Evolutionary conservation across 139 green algal genomes (phyloP).

Genomic region (Deuterostichococcus epilithicus): DNA sequence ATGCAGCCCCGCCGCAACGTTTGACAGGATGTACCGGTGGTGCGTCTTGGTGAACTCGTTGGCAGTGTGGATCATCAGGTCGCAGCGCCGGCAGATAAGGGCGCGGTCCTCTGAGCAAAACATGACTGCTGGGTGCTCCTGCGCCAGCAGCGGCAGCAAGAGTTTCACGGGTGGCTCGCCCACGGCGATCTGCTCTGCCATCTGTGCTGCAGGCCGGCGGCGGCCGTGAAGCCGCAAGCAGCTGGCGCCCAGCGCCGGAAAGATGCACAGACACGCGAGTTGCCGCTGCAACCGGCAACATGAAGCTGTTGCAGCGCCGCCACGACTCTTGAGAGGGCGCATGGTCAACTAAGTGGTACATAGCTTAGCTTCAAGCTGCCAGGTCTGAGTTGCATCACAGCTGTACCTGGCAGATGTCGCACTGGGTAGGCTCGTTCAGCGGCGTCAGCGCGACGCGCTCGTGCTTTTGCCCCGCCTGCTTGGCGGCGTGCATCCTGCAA

Average conservation of each 20-base stretch:
- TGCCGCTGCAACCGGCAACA: no score
- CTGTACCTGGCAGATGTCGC: slow-evolving; percentile 29
- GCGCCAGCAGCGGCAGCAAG: background rate
- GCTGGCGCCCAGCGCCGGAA: no score
- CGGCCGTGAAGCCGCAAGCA: no score
- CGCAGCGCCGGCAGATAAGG: slow-evolving; percentile 18
- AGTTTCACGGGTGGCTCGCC: background rate
- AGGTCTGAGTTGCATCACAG: background rate
- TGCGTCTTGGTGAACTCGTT: slow-evolving; percentile 30
- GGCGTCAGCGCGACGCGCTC: slow-evolving; percentile 15
- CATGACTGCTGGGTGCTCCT: slow-evolving; percentile 17
- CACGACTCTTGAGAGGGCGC: background rate
- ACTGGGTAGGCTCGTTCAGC: slow-evolving; percentile 5
- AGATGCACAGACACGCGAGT: no score
- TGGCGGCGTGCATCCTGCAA: slow-evolving; percentile 15
- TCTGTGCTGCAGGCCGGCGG: no score
- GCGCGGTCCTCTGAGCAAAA: slow-evolving; percentile 30
- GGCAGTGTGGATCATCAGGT: slow-evolving; percentile 32
- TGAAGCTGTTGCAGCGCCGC: no score
- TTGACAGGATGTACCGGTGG: slow-evolving; percentile 9
- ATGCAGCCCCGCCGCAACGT: background rate
- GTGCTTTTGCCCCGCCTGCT: slow-evolving; percentile 19
- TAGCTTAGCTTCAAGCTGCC: background rate
- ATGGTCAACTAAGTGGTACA: background rate
- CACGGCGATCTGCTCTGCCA: no score